Conservation (phyloP, 441 rosid species). For the Biscutella laevigata region DNA sequence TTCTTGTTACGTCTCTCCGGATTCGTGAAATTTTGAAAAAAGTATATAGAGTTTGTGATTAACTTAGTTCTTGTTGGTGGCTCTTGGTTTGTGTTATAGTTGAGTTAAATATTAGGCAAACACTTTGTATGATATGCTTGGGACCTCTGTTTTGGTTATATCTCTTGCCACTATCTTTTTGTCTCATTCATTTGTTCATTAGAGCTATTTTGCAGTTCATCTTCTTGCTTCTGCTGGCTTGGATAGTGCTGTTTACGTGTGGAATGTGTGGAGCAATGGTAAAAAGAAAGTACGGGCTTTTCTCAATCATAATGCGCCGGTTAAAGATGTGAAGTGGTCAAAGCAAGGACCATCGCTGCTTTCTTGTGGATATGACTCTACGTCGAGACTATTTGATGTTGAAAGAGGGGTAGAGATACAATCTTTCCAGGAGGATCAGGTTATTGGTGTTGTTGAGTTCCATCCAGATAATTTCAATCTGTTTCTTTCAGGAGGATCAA, state of each 20-base stretch:
- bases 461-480: slow-evolving; percentile 55
- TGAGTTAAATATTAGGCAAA: not conserved
- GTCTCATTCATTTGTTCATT: slow-evolving; percentile 41
- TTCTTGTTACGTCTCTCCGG: no score
- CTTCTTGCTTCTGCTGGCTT: slow-evolving; percentile 88
- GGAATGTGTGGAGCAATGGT: slow-evolving; percentile 72
- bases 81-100: not conserved
- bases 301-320: slow-evolving; percentile 54
- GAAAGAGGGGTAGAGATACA: slow-evolving; percentile 58
- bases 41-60: not conserved
- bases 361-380: slow-evolving; percentile 73
- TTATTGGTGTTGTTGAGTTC: slow-evolving; percentile 50
- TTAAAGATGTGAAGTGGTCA: slow-evolving; percentile 74
- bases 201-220: slow-evolving; percentile 60
- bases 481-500: slow-evolving; percentile 76
- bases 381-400: slow-evolving; percentile 59
- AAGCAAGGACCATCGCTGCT: slow-evolving; percentile 43
- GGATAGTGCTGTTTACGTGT: slow-evolving; percentile 52
- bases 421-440: slow-evolving; percentile 62
- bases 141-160: not conserved
- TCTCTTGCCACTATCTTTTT: not conserved
- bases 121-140: not conserved
- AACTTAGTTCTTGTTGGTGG: not conserved
- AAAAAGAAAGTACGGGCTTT: slow-evolving; percentile 49
- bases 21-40: no score